phyloP scores from a whole-genome alignment of 1,139 yeast species.

The Debaryomyces psychrophilus region DNA sequence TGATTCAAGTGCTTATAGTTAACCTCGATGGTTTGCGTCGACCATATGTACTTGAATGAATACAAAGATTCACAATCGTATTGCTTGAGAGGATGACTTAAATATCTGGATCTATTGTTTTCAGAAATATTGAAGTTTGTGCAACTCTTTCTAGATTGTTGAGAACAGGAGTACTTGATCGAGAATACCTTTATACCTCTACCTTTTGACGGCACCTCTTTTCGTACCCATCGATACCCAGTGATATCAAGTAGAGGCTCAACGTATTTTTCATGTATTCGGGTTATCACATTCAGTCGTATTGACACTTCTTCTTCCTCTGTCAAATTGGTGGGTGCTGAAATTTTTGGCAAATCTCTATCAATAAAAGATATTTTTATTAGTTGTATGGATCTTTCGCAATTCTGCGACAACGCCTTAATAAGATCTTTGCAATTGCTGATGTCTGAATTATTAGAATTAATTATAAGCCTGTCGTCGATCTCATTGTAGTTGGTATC shows the following conservation, averaged over 20 bases:
- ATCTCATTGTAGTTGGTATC: neutral
- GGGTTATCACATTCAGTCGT: slow-evolving; percentile 15
- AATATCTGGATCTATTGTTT: slow-evolving; percentile 17
- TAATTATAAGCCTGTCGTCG: neutral
- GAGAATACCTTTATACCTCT: slow-evolving; percentile 22
- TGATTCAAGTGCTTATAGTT: slow-evolving; percentile 19
- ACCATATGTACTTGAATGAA: slow-evolving; percentile 21
- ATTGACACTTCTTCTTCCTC: slow-evolving; percentile 7
- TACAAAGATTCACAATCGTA: slow-evolving; percentile 22
- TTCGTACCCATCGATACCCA: slow-evolving; percentile 25
- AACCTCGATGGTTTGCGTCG: slow-evolving; percentile 18
- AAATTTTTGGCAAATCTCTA: slow-evolving; percentile 10
- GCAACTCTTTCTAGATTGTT: slow-evolving; percentile 15
- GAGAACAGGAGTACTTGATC: slow-evolving; percentile 24
- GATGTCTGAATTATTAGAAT: slow-evolving; percentile 3
- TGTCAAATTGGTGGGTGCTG: slow-evolving; percentile 1
- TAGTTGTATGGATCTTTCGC: slow-evolving; percentile 5
- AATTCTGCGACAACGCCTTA: slow-evolving; percentile 10
- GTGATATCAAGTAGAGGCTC: slow-evolving; percentile 21
- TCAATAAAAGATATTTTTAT: slow-evolving; percentile 12
- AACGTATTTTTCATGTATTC: slow-evolving; percentile 21
- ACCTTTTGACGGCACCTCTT: slow-evolving; percentile 23
- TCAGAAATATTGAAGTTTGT: slow-evolving; percentile 1
- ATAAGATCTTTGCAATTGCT: slow-evolving; percentile 6
- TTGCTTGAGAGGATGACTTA: slow-evolving; percentile 23